Conservation (phyloP, 495 filamentous ascomycete species). For the Viridothelium virens region DNA sequence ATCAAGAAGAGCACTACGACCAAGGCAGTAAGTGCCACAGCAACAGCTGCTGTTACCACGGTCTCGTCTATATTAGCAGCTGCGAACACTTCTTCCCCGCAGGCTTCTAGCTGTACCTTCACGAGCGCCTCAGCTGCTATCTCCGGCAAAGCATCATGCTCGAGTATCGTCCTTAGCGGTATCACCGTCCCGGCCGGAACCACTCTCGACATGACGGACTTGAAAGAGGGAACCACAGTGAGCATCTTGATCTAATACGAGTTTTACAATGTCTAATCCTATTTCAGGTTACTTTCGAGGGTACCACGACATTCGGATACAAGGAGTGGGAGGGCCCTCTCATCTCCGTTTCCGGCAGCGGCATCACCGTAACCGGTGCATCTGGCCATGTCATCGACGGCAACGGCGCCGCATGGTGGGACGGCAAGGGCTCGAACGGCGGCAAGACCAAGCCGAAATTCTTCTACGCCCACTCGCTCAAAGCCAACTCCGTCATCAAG, state of each 20-base stretch:
- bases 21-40: not conserved
- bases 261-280: not conserved
- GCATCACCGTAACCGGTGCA: conserved; percentile 41
- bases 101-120: conserved; percentile 36
- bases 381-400: conserved; percentile 41
- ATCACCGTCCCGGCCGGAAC: conserved; percentile 42
- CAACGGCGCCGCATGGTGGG: conserved; percentile 46
- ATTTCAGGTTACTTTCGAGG: conserved; percentile 43
- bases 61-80: not conserved
- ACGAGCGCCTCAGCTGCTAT: conserved; percentile 35
- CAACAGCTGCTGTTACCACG: not conserved
- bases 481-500: conserved; percentile 39
- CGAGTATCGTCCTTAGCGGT: conserved; percentile 39
- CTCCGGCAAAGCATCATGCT: conserved; percentile 39
- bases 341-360: conserved; percentile 41
- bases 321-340: conserved; percentile 48
- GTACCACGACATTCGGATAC: conserved; percentile 48
- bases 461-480: conserved; percentile 43
- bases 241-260: conserved; percentile 20
- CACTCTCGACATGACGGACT: conserved; percentile 42
- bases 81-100: not conserved
- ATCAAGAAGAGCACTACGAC: not conserved
- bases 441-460: conserved; percentile 54
- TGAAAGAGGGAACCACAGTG: conserved; percentile 41
- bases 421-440: conserved; percentile 46